A percentile compares a stretch with the other conserved stretches of the same genome.
phyloP scores from a whole-genome alignment of 768 basidiomycete genomes.

The Filobasidium floriforme region DNA sequence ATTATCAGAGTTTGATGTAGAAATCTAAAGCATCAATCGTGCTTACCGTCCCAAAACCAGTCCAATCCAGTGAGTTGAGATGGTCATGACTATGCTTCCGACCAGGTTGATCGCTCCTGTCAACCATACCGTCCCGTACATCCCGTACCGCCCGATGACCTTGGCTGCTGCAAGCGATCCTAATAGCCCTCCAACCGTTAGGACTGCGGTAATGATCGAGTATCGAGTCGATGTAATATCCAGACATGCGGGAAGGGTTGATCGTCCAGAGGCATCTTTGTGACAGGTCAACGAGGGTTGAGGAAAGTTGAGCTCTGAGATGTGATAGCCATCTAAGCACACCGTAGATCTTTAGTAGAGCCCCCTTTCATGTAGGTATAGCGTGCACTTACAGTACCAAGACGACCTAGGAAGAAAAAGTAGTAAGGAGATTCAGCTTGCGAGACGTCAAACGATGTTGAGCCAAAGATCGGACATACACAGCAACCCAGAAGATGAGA shows the following conservation, averaged over 20 bases:
- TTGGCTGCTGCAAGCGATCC: slow-evolving; percentile 47
- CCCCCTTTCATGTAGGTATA: not conserved
- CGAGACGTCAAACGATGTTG: too few species aligned
- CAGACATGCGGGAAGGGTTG: slow-evolving; percentile 61
- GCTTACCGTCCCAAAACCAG: slow-evolving; percentile 35
- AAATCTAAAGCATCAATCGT: too few species aligned
- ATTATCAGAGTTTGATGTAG: too few species aligned
- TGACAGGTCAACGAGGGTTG: slow-evolving; percentile 65
- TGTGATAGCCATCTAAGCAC: slow-evolving; percentile 63
- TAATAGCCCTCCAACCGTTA: slow-evolving; percentile 76
- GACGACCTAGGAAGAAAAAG: slow-evolving; percentile 32
- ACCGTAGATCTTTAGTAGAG: not conserved
- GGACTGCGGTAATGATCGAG: slow-evolving; percentile 73
- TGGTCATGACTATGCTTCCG: slow-evolving; percentile 33
- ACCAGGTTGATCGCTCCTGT: slow-evolving; percentile 40
- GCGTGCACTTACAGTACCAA: slow-evolving; percentile 34
- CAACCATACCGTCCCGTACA: slow-evolving; percentile 35
- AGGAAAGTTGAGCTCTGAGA: slow-evolving; percentile 83
- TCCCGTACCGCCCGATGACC: slow-evolving; percentile 29
- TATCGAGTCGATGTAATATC: slow-evolving; percentile 69
- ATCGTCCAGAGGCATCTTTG: slow-evolving; percentile 10
- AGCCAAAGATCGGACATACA: too few species aligned
- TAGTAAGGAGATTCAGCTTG: too few species aligned
- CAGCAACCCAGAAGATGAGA: too few species aligned
- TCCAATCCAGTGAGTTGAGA: slow-evolving; percentile 35